Conservation (phyloP, 2,329 filamentous ascomycete species). For the Diaporthe sp. region DNA sequence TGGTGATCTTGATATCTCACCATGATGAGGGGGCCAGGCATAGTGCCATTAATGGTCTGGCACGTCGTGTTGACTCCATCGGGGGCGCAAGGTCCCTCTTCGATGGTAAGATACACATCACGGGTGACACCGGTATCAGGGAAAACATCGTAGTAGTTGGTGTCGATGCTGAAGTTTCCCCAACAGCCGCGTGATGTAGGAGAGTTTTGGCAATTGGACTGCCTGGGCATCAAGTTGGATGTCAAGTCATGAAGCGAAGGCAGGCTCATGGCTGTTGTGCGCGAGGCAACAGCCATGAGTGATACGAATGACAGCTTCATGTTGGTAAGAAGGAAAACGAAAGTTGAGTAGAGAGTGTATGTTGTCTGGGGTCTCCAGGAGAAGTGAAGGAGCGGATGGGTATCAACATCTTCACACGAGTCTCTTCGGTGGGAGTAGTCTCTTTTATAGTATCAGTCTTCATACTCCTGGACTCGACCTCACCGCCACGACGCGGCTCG, state of each 20-base stretch:
- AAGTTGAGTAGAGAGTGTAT: constrained; percentile 26
- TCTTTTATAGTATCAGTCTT: background rate
- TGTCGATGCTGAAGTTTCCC: constrained; percentile 50
- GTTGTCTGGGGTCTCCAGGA: constrained; percentile 36
- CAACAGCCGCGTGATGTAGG: constrained; percentile 48
- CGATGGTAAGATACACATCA: constrained; percentile 46
- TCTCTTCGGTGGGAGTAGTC: background rate
- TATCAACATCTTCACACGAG: background rate
- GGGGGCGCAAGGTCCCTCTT: constrained; percentile 42
- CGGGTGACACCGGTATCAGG: constrained; percentile 43
- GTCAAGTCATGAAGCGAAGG: constrained; percentile 21
- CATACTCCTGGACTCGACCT: background rate
- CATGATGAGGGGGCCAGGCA: constrained; percentile 50
- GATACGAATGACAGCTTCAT: constrained; percentile 29
- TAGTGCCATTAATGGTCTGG: constrained; percentile 50
- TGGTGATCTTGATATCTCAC: constrained; percentile 36
- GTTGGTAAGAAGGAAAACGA: constrained; percentile 5
- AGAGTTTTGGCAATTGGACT: constrained; percentile 42
- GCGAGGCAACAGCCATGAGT: constrained; percentile 31
- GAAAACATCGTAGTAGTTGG: constrained; percentile 50
- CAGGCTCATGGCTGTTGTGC: constrained; percentile 32
- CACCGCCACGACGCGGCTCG: background rate
- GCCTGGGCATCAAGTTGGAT: constrained; percentile 30
- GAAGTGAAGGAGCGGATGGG: constrained; percentile 4
- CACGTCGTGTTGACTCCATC: constrained; percentile 45